Evolutionary conservation across 306 rosid genomes (phyloP).

Genomic region (Castanea mollissima): DNA sequence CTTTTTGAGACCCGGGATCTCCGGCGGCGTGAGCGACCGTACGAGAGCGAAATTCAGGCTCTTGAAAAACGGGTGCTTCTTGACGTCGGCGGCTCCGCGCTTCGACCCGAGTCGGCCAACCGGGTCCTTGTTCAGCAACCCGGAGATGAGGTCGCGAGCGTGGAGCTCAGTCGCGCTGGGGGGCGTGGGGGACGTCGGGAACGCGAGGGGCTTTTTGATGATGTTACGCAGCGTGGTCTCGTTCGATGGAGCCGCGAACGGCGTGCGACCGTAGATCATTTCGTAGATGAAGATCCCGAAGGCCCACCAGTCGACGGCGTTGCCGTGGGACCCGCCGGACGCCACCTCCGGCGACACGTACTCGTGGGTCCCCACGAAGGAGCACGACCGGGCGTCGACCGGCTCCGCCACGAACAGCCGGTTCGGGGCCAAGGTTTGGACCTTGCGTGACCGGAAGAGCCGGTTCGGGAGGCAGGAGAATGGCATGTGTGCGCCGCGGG

Average conservation of each 20-base stretch:
- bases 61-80: constrained; percentile 69
- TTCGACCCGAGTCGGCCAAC: constrained; percentile 74
- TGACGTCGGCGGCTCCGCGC: constrained; percentile 91
- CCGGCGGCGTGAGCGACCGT: constrained; percentile 71
- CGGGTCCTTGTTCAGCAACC: constrained; percentile 70
- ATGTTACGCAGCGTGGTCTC: constrained; percentile 66
- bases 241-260: constrained; percentile 73
- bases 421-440: constrained; percentile 54
- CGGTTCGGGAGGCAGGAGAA: constrained; percentile 62
- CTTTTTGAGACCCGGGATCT: constrained; percentile 50
- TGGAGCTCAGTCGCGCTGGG: constrained; percentile 55
- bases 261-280: constrained; percentile 83
- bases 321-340: constrained; percentile 91
- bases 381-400: constrained; percentile 72
- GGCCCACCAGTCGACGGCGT: constrained; percentile 99
- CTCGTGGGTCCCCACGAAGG: constrained; percentile 95
- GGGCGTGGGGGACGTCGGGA: constrained; percentile 48
- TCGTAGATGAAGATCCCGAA: constrained; percentile 86
- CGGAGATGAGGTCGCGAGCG: constrained; percentile 67
- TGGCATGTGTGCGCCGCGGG: constrained; percentile 32
- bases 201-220: constrained; percentile 55
- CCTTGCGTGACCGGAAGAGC: constrained; percentile 73
- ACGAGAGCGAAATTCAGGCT: constrained; percentile 69
- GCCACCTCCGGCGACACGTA: constrained; percentile 96
- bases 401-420: constrained; percentile 95